Evolutionary conservation across 2,329 filamentous ascomycete genomes (phyloP).

Genomic region (Hymenoscyphus scutula): DNA sequence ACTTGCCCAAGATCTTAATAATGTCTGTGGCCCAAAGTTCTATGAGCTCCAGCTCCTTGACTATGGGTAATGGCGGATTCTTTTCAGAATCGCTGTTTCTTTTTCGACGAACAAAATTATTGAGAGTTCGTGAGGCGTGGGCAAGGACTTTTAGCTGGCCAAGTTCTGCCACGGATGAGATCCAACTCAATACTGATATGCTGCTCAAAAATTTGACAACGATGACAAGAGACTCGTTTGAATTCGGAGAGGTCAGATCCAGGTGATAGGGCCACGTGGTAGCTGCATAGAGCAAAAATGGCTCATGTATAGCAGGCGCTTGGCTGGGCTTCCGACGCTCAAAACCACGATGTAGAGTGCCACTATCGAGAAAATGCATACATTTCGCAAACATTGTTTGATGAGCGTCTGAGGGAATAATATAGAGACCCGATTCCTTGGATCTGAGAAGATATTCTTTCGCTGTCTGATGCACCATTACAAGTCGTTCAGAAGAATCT

Average conservation of each 20-base stretch:
- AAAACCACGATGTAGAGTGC: neutral
- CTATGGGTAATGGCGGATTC: slow-evolving; percentile 15
- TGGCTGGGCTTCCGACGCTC: slow-evolving; percentile 16
- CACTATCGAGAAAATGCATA: neutral
- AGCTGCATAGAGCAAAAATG: slow-evolving; percentile 26
- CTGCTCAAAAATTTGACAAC: slow-evolving; percentile 31
- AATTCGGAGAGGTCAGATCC: slow-evolving; percentile 3
- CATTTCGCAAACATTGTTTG: slow-evolving; percentile 10
- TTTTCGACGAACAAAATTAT: slow-evolving; percentile 20
- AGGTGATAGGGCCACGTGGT: slow-evolving; percentile 33
- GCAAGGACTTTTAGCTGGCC: slow-evolving; percentile 33
- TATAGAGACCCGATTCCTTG: neutral
- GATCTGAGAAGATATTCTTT: slow-evolving; percentile 36
- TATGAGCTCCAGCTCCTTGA: slow-evolving; percentile 29
- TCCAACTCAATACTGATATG: slow-evolving; percentile 37
- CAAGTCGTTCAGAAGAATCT: slow-evolving; percentile 32
- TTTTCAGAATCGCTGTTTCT: slow-evolving; percentile 11
- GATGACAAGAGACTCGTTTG: slow-evolving; percentile 15
- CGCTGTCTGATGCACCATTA: slow-evolving; percentile 39
- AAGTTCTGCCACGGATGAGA: slow-evolving; percentile 31
- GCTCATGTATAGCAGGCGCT: no score
- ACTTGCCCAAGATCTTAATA: slow-evolving; percentile 39
- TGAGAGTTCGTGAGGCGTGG: slow-evolving; percentile 31
- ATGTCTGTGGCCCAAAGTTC: slow-evolving; percentile 39
- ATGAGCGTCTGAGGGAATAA: neutral